These are phyloP conservation scores for Penicillium arizonense DNA, from an alignment of 495 filamentous ascomycete genomes.

Conservation along the genomic window DNA sequence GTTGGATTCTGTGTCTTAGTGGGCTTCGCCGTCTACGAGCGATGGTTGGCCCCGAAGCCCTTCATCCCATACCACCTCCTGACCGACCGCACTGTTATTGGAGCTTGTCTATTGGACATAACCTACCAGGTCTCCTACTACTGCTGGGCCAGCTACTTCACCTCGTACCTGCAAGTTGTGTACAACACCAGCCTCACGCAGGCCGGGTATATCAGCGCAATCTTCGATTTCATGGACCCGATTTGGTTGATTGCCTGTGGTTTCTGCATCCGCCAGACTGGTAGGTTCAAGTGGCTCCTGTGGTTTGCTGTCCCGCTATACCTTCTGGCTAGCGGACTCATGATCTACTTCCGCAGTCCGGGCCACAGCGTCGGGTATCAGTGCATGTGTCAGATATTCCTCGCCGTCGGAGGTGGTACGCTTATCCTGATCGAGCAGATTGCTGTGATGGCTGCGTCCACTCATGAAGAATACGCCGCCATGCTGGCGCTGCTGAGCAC, in stretches of 20 bases:
- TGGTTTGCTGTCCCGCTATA: slow-evolving; percentile 60
- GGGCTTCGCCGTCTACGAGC: slow-evolving; percentile 57
- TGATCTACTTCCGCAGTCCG: slow-evolving; percentile 65
- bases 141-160: slow-evolving; percentile 59
- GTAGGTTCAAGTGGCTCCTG: slow-evolving; percentile 50
- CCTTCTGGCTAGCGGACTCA: slow-evolving; percentile 56
- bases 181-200: slow-evolving; percentile 53
- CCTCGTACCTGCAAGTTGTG: slow-evolving; percentile 68
- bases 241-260: slow-evolving; percentile 50
- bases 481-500: slow-evolving; percentile 41
- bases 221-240: slow-evolving; percentile 49
- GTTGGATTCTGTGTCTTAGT: slow-evolving; percentile 54
- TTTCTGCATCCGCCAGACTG: slow-evolving; percentile 50
- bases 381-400: slow-evolving; percentile 74
- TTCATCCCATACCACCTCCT: slow-evolving; percentile 62
- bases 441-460: slow-evolving; percentile 66
- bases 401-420: slow-evolving; percentile 62
- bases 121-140: slow-evolving; percentile 55
- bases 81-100: slow-evolving; percentile 61
- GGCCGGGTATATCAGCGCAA: slow-evolving; percentile 54
- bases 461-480: slow-evolving; percentile 52
- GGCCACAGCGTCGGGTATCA: slow-evolving; percentile 59
- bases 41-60: slow-evolving; percentile 47
- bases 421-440: slow-evolving; percentile 65
- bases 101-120: slow-evolving; percentile 56